Evolutionary conservation across 768 basidiomycete genomes (phyloP), one percentile per base, ranked within the genome.

Genomic region (Tephrocybe sp.): DNA sequence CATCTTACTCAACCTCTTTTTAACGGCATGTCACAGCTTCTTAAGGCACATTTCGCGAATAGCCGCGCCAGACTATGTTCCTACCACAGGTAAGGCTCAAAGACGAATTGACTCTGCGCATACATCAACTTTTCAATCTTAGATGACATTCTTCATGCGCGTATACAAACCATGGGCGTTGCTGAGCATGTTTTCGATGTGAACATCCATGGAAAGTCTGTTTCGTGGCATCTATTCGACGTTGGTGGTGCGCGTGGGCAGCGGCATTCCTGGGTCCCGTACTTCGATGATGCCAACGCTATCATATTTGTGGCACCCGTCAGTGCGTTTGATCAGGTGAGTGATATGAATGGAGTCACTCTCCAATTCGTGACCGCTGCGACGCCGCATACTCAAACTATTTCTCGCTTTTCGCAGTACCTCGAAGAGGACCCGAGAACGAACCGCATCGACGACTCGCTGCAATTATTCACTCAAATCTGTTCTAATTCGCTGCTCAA

Each of bases 91-190:
- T 88, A 63, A 35, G 68, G 7, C 26, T 53, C 13, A 13, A 31
- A 23, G 49, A 5, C 26, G 5, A 14, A 39, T 31, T 44, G 41
- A 49, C 39, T 50, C 48, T 23, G 35, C 60, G 62, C 65, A 68
- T 69, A 66, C 65, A 62, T 57, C 66, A 48, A 69, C 55, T 20
- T 56, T 17, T 43, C 39, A 34, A 11, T 47, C 7, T 19, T 53
- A 89, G 90, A 92, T 65, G 90, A 93, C 61, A 90, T 93, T 49
- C 73, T 93, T 14, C 89, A 90, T 62, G 89, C 89, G n/a, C 85
- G 90, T 32, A 87, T 93, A 47, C 92, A 92, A 62, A 93, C 90
- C 6, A 90, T 93, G 84, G 90, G 90, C 0, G 85, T 93, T 4
- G 79, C 87, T 0, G 90, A 92, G 65, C 89, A 92, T 58, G 73